Base-by-base conservation (phyloP, 805 yeast genomes). In the Clavispora santaluciae region DNA sequence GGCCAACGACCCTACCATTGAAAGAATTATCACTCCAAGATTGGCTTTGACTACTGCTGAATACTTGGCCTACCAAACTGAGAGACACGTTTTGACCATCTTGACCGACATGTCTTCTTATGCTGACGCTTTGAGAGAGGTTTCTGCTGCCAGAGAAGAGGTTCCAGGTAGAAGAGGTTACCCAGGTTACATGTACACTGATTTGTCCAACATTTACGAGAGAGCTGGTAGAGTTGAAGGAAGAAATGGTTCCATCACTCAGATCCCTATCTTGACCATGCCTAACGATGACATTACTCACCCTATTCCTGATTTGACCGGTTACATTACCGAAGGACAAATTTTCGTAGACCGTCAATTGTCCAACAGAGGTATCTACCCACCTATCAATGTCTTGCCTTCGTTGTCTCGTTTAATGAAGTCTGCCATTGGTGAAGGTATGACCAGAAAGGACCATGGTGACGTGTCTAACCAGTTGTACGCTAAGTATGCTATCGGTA, bases 131-230 rank as follows among this genome's bases (percentile, higher is more conserved):
- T 75, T 93, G 63, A 90, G 99, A 83, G 99, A 93, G 75, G 99
- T 93, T 38, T 89, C 97, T 49, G 99, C 99, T 47, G 99, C 99
- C 36, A 89, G 99, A 78, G 99, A 93, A 72, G 99, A 95, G 73
- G 99, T 93, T 35, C 99, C 99, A 63, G 99, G 99, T 78, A 89
- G 99, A 80, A 89, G 99, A 83, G 99, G 99, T 77, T 93, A 93
- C 70, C 99, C 99, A 51, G 99, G 99, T 86, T 93, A 93, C 70
- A 93, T 93, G 99, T 93, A 93, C 74, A 93, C 99, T 36, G 99
- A 93, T 83, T 87, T 93, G 76, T 87, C 98, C 38, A 93, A 98
- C 39, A 89, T 93, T 60, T 93, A 93, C 68, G 99, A 93, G 75
- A 87, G 99, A 76, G 99, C 99, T 35, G 99, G 99, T 66, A 86